Evolutionary conservation across 176 grass and related monocot genomes (phyloP).

Genomic region (Tuctoria greenei): DNA sequence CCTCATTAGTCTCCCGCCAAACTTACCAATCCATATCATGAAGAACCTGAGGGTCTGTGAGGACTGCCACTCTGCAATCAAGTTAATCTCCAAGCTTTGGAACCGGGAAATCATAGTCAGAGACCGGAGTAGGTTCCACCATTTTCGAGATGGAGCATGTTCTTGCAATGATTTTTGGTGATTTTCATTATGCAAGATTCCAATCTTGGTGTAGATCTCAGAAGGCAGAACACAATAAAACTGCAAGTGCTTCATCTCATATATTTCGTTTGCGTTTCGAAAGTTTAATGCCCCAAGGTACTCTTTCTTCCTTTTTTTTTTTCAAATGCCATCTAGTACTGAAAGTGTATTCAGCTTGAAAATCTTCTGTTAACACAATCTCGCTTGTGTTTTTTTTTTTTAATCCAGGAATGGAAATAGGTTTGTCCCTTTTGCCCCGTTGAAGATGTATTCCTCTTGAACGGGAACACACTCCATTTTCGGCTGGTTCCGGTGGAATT

Average conservation of each 20-base stretch:
- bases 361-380: constrained; percentile 1
- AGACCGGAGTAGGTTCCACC: constrained; percentile 77
- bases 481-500: neutral
- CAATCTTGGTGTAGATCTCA: constrained; percentile 12
- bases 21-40: constrained; percentile 58
- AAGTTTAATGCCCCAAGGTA: constrained; percentile 19
- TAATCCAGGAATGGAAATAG: neutral
- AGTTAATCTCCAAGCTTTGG: constrained; percentile 67
- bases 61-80: constrained; percentile 79
- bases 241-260: neutral
- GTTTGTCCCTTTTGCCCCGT: neutral
- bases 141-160: constrained; percentile 60
- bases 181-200: constrained; percentile 12
- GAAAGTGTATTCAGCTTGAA: neutral
- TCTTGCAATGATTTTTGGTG: constrained; percentile 88
- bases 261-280: neutral
- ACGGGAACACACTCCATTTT: neutral
- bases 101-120: constrained; percentile 65
- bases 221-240: constrained; percentile 1
- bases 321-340: neutral
- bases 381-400: neutral
- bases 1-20: constrained; percentile 52
- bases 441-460: constrained; percentile 10
- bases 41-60: constrained; percentile 78
- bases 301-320: neutral